A percentile compares a stretch with the other conserved stretches of the same genome.
These are phyloP conservation scores for Gynandropsis gynandra DNA, from an alignment of 345 rosid genomes.

Conservation along the genomic window DNA sequence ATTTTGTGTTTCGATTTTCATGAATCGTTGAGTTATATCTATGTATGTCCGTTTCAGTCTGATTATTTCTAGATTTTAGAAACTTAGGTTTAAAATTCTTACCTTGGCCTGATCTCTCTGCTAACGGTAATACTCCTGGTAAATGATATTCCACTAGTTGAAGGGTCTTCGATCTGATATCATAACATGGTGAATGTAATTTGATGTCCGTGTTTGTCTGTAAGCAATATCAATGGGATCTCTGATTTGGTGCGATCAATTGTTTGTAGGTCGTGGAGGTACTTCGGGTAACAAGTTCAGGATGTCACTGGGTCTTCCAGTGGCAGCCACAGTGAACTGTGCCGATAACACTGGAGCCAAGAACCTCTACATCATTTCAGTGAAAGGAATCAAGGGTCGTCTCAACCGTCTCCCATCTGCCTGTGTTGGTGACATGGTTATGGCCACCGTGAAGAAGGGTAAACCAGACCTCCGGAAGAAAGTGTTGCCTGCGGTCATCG, in stretches of 20 bases:
- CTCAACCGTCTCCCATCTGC: constrained; percentile 36
- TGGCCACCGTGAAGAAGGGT: constrained; percentile 38
- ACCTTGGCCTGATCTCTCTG: neutral
- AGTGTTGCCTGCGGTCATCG: constrained; percentile 36
- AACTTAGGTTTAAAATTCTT: too few species aligned
- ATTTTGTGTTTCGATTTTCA: neutral
- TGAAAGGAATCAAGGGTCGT: constrained; percentile 37
- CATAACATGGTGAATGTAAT: too few species aligned
- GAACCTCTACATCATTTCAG: constrained; percentile 35
- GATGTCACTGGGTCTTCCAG: constrained; percentile 38
- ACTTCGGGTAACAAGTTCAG: constrained; percentile 37
- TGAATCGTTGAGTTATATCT: neutral
- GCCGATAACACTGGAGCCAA: constrained; percentile 37
- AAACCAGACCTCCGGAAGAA: constrained; percentile 39
- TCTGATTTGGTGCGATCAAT: neutral
- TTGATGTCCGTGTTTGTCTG: neutral
- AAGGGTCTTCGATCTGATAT: too few species aligned
- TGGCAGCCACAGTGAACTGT: constrained; percentile 36
- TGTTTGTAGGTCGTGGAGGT: constrained; percentile 29
- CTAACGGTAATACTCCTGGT: neutral
- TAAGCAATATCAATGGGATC: neutral
- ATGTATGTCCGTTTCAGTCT: neutral
- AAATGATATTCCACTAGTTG: neutral
- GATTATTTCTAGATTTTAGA: too few species aligned
- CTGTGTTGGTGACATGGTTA: constrained; percentile 37